Percentiles rank a stretch among this genome's conserved stretches.
Evolutionary conservation across 2,329 filamentous ascomycete genomes (phyloP).

Genomic region (Aureobasidium sp.): DNA sequence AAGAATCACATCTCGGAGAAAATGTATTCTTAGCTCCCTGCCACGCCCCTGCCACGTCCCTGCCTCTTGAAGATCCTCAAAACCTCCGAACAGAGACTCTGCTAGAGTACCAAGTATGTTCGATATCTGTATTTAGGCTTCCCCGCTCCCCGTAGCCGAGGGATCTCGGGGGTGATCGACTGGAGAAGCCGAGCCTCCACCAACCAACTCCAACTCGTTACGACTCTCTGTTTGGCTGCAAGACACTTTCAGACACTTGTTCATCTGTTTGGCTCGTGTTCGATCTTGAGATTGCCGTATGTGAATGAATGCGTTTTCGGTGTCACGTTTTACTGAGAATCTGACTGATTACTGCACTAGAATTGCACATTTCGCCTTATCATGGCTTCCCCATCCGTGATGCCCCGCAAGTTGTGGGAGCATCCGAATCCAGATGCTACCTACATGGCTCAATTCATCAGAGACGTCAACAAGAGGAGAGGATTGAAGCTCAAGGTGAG

Average conservation of each 20-base stretch:
- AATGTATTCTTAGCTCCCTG: neutral
- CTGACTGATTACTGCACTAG: neutral
- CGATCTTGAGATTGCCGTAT: neutral
- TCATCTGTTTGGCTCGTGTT: neutral
- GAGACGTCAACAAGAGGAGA: conserved; percentile 51
- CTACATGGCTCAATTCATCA: conserved; percentile 59
- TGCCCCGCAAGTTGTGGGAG: conserved; percentile 39
- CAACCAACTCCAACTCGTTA: neutral
- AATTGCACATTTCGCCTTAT: neutral
- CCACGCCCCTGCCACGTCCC: neutral
- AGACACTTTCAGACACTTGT: neutral
- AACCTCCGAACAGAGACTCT: neutral
- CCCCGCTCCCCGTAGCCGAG: conserved; percentile 5
- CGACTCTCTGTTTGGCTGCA: neutral
- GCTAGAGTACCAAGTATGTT: neutral
- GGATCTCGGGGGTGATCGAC: neutral
- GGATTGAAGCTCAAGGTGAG: conserved; percentile 49
- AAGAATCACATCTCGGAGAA: neutral
- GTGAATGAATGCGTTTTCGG: neutral
- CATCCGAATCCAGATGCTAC: conserved; percentile 36
- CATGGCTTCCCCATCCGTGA: conserved; percentile 11
- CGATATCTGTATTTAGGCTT: neutral
- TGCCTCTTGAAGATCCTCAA: neutral
- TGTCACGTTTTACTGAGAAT: neutral
- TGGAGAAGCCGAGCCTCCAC: neutral